Conservation (phyloP, 768 basidiomycete species). For the Krasilnikovozyma curviuscula region DNA sequence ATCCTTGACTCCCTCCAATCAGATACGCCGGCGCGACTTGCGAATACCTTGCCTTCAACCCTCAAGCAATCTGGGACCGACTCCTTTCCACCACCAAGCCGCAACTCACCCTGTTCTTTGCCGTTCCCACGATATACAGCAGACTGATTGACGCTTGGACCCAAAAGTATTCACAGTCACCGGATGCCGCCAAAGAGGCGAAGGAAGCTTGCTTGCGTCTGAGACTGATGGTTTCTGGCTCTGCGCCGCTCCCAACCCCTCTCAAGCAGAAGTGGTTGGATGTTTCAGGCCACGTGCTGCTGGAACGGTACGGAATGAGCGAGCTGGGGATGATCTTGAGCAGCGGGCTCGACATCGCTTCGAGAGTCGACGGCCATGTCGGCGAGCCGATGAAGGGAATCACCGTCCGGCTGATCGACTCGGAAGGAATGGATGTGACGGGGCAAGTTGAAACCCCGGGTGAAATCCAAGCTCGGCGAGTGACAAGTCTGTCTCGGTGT, state of each 20-base stretch:
- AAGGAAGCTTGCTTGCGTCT: constrained; percentile 16
- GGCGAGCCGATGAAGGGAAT: constrained; percentile 19
- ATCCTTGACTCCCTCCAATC: too few species aligned
- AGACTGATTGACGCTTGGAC: constrained; percentile 5
- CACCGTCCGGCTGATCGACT: constrained; percentile 17
- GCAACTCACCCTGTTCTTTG: constrained; percentile 21
- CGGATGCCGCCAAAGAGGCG: constrained; percentile 11
- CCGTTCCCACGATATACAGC: constrained; percentile 19
- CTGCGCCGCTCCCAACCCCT: constrained; percentile 20
- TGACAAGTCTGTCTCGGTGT: constrained; percentile 7
- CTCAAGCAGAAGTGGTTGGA: constrained; percentile 20
- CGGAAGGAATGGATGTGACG: constrained; percentile 12
- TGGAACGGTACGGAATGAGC: constrained; percentile 24
- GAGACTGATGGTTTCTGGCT: constrained; percentile 20
- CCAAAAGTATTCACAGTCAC: constrained; percentile 4
- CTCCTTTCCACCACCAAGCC: constrained; percentile 13
- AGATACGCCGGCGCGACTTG: too few species aligned
- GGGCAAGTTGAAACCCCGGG: constrained; percentile 15
- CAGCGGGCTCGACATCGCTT: constrained; percentile 14
- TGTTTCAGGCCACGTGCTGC: constrained; percentile 19
- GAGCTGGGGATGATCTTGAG: constrained; percentile 19
- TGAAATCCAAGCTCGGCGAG: constrained; percentile 19
- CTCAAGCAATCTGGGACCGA: constrained; percentile 20
- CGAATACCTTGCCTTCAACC: too few species aligned
- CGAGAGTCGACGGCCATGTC: constrained; percentile 19